Conservation (phyloP, 768 basidiomycete genomes). For the Xerocomus potaroensis region DNA sequence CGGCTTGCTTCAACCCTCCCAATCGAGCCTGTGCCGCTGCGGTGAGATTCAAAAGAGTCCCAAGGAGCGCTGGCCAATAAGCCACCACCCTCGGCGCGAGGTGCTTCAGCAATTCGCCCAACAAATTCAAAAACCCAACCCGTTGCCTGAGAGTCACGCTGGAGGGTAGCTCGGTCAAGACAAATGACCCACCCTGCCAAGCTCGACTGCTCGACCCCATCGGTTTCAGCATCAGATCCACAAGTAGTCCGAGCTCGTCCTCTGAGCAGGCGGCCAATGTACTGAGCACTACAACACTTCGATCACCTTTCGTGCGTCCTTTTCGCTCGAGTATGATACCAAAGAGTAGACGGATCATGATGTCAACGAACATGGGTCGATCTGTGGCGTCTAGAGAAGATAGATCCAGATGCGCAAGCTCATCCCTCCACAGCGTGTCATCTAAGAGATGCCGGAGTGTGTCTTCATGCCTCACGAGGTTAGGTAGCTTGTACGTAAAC, state of each 20-base stretch:
- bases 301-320: slow-evolving; percentile 60
- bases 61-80: slow-evolving; percentile 76
- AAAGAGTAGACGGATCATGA: slow-evolving; percentile 74
- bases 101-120: slow-evolving; percentile 80
- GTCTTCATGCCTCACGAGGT: slow-evolving; percentile 53
- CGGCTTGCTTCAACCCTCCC: slow-evolving; percentile 24
- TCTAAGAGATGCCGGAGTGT: slow-evolving; percentile 70
- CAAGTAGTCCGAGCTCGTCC: slow-evolving; percentile 69
- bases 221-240: slow-evolving; percentile 85
- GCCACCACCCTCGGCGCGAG: slow-evolving; percentile 66
- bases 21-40: slow-evolving; percentile 61
- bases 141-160: slow-evolving; percentile 59
- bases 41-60: slow-evolving; percentile 61
- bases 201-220: slow-evolving; percentile 38
- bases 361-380: slow-evolving; percentile 62
- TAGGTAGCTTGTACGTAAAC: slow-evolving; percentile 73
- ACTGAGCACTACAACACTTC: slow-evolving; percentile 70
- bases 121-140: slow-evolving; percentile 77
- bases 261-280: slow-evolving; percentile 66
- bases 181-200: slow-evolving; percentile 27
- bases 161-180: slow-evolving; percentile 24
- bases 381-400: slow-evolving; percentile 51
- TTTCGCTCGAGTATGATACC: slow-evolving; percentile 82
- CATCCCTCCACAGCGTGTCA: slow-evolving; percentile 86
- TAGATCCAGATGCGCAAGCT: slow-evolving; percentile 69